A percentile compares a stretch with the other conserved stretches of the same genome.
These are phyloP conservation scores for Clathrus columnatus DNA, from an alignment of 768 basidiomycete species.

Conservation along the genomic window DNA sequence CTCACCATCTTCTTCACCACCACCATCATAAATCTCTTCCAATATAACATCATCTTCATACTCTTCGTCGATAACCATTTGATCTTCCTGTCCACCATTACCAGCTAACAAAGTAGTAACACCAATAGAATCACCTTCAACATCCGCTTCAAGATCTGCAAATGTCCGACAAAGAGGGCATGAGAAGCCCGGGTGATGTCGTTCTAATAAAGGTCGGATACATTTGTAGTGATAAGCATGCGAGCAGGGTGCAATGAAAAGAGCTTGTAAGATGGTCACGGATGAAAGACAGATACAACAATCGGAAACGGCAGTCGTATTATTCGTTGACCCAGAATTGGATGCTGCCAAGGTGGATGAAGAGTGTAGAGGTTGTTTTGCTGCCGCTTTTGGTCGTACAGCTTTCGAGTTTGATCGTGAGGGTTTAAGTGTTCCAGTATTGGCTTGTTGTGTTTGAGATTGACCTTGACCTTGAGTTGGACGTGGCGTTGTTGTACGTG, in stretches of 20 bases:
- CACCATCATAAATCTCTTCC: neutral
- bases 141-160: conserved; percentile 92
- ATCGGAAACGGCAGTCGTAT: conserved; percentile 10
- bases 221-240: conserved; percentile 98
- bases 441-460: neutral
- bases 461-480: neutral
- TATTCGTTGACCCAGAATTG: neutral
- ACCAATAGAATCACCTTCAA: conserved; percentile 36
- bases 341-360: conserved; percentile 67
- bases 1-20: neutral
- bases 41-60: neutral
- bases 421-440: neutral
- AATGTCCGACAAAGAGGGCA: conserved; percentile 94
- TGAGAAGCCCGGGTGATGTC: conserved; percentile 88
- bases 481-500: neutral
- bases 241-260: conserved; percentile 97
- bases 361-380: conserved; percentile 57
- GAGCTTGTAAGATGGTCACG: conserved; percentile 88
- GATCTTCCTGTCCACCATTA: neutral
- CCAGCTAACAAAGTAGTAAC: too few relatives aligned
- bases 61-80: neutral
- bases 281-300: conserved; percentile 52
- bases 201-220: conserved; percentile 80
- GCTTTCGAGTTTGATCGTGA: conserved; percentile 15
- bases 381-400: conserved; percentile 17